Conservation (phyloP, 2,329 filamentous ascomycete genomes). For the Ilyonectria mors-panacis region DNA sequence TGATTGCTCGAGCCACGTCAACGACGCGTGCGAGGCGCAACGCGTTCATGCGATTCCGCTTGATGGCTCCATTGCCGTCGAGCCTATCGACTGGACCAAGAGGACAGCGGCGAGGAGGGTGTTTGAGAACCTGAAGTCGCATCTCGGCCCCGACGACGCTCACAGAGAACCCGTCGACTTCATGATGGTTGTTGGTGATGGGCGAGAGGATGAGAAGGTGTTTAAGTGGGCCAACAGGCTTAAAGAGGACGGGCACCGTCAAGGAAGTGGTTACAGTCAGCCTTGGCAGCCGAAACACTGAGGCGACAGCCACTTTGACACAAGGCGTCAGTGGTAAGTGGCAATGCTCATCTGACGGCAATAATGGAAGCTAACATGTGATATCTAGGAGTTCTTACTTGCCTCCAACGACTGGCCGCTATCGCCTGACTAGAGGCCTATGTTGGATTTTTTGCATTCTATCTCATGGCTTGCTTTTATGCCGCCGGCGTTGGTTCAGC, state of each 20-base stretch:
- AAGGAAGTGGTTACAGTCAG: constrained; percentile 87
- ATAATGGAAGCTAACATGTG: constrained; percentile 1
- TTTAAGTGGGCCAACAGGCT: constrained; percentile 95
- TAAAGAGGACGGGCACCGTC: constrained; percentile 69
- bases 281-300: constrained; percentile 88
- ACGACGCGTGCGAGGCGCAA: constrained; percentile 89
- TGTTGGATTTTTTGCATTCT: constrained; percentile 38
- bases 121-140: constrained; percentile 70
- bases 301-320: constrained; percentile 86
- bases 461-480: constrained; percentile 44
- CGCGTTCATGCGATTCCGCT: constrained; percentile 86
- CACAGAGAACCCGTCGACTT: constrained; percentile 78
- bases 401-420: constrained; percentile 59
- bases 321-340: constrained; percentile 90
- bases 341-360: background rate
- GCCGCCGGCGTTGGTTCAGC: constrained; percentile 46
- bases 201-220: constrained; percentile 92
- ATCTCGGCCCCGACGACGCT: constrained; percentile 48
- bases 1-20: constrained; percentile 95
- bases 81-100: constrained; percentile 90
- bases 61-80: constrained; percentile 86
- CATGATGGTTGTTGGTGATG: constrained; percentile 90
- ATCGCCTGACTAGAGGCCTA: constrained; percentile 38
- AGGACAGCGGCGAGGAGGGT: constrained; percentile 84
- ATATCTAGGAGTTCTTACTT: constrained; percentile 57